A percentile compares a stretch with the other conserved stretches of the same genome.
Conservation (phyloP, 192 early-diverging fungal species). For the Backusella macrospora region DNA sequence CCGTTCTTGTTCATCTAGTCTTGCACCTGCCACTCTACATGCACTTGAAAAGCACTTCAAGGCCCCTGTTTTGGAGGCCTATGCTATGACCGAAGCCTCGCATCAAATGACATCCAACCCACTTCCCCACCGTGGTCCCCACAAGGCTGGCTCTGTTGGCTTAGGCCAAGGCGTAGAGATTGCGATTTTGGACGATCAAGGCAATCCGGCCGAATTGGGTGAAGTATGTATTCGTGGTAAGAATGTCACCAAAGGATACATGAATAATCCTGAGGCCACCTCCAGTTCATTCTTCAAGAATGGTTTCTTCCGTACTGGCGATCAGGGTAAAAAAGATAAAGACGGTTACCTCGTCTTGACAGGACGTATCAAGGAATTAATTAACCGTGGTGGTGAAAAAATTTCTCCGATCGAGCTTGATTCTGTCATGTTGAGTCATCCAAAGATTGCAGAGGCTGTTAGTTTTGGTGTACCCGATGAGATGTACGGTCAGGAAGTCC, state of each 20-base stretch:
- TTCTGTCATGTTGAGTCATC: slow-evolving; percentile 66
- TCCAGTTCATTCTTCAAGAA: slow-evolving; percentile 60
- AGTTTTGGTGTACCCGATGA: slow-evolving; percentile 74
- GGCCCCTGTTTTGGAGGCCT: slow-evolving; percentile 81
- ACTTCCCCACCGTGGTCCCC: slow-evolving; percentile 54
- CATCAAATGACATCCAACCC: slow-evolving; percentile 89
- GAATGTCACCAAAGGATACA: slow-evolving; percentile 80
- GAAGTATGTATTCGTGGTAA: slow-evolving; percentile 86
- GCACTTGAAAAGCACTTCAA: slow-evolving; percentile 65
- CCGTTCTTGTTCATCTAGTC: slow-evolving; percentile 76
- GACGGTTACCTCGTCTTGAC: slow-evolving; percentile 81
- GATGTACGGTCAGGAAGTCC: slow-evolving; percentile 85
- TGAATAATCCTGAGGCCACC: slow-evolving; percentile 73
- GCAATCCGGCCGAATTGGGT: slow-evolving; percentile 55
- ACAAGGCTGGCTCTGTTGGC: slow-evolving; percentile 82
- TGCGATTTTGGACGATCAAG: slow-evolving; percentile 65
- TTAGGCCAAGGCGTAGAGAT: slow-evolving; percentile 76
- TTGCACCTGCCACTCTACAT: slow-evolving; percentile 69
- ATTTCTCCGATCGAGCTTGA: slow-evolving; percentile 90
- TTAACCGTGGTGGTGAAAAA: slow-evolving; percentile 91
- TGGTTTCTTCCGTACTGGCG: slow-evolving; percentile 83
- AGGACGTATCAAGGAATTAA: slow-evolving; percentile 88
- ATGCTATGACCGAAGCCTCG: slow-evolving; percentile 88
- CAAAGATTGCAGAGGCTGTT: slow-evolving; percentile 72
- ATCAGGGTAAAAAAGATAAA: slow-evolving; percentile 77